Percentiles rank a stretch among this genome's conserved stretches.
These are phyloP conservation scores for Coprinopsis marcescibilis DNA, from an alignment of 768 basidiomycete genomes.

Conservation along the genomic window DNA sequence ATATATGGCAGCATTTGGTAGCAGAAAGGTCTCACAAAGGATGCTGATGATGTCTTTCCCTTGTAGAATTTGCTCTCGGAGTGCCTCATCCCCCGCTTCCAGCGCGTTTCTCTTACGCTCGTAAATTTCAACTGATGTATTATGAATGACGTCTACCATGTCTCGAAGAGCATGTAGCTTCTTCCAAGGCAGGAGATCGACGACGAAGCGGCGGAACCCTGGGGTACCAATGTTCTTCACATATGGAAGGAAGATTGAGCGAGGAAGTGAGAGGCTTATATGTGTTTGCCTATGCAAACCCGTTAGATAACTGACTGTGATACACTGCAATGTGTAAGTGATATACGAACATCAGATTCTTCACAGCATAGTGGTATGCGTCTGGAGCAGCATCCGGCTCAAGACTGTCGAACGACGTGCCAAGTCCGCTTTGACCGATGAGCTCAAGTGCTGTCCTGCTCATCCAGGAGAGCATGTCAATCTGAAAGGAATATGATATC, in stretches of 20 bases:
- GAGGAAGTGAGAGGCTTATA: not conserved
- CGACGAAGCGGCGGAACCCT: not conserved
- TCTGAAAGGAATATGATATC: no score
- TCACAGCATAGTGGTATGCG: no score
- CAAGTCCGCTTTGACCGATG: no score
- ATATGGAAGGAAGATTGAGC: not conserved
- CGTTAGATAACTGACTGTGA: no score
- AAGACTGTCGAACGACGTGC: no score
- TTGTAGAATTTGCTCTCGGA: constrained; percentile 20
- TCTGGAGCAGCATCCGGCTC: no score
- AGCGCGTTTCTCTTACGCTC: constrained; percentile 32
- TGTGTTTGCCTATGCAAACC: not conserved
- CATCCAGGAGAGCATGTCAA: no score
- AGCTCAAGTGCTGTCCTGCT: no score
- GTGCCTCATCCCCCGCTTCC: constrained; percentile 30
- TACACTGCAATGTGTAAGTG: not conserved
- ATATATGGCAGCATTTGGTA: not conserved
- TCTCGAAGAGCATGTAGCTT: constrained; percentile 24
- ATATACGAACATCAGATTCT: no score
- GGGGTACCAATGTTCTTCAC: not conserved
- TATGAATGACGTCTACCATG: constrained; percentile 29
- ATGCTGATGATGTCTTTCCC: constrained; percentile 41
- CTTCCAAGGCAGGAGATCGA: constrained; percentile 7
- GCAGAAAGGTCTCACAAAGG: constrained; percentile 27
- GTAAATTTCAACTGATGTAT: constrained; percentile 30